These are phyloP conservation scores for Penicillium aurantiogriseum DNA, from an alignment of 2,329 filamentous ascomycete genomes.

Conservation along the genomic window DNA sequence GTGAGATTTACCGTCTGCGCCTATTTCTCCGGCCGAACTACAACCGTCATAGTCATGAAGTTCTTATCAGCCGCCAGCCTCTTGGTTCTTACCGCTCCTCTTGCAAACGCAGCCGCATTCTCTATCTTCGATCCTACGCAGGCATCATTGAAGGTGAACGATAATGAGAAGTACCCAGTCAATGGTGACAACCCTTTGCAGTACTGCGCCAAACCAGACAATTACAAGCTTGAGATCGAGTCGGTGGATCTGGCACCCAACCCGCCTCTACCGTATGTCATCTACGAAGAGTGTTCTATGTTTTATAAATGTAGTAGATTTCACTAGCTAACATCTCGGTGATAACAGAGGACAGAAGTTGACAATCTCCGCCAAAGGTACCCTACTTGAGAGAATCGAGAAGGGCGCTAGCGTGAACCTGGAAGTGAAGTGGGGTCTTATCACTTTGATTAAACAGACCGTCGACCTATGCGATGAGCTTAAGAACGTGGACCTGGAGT, in stretches of 20 bases:
- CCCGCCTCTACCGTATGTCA: conserved; percentile 76
- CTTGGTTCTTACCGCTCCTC: conserved; percentile 46
- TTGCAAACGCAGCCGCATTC: conserved; percentile 46
- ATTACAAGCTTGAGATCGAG: conserved; percentile 73
- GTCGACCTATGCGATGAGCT: conserved; percentile 88
- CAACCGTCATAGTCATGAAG: conserved; percentile 40
- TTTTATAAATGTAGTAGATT: not conserved
- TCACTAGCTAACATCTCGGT: conserved; percentile 16
- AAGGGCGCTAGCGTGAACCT: conserved; percentile 79
- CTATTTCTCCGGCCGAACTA: not conserved
- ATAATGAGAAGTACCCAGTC: conserved; percentile 58
- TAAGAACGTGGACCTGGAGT: conserved; percentile 81
- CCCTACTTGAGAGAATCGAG: conserved; percentile 68
- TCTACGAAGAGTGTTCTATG: not conserved
- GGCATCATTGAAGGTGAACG: conserved; percentile 50
- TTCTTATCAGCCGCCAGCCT: conserved; percentile 39
- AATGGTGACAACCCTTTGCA: conserved; percentile 82
- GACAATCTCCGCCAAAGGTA: conserved; percentile 73
- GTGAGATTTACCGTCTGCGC: not conserved
- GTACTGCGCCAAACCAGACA: conserved; percentile 68
- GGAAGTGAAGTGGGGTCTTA: conserved; percentile 90
- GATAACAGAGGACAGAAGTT: conserved; percentile 69
- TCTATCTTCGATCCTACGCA: conserved; percentile 52
- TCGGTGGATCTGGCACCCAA: conserved; percentile 81
- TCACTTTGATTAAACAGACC: conserved; percentile 77